Evolutionary conservation across 148 eudicot genomes (phyloP).

Genomic region (Fagopyrum homotropicum): DNA sequence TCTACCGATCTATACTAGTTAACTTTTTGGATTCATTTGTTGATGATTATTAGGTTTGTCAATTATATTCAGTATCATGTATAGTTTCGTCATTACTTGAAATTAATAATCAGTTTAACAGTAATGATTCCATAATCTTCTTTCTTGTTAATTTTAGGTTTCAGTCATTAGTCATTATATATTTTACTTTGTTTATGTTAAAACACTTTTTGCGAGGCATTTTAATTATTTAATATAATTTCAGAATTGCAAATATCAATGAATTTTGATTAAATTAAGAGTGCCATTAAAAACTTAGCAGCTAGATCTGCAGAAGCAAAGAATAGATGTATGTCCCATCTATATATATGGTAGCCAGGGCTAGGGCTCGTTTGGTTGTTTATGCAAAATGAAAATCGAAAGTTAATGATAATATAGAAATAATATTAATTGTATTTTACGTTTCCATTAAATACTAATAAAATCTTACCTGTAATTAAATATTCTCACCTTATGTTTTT

Average conservation of each 20-base stretch:
- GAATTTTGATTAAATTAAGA: not conserved
- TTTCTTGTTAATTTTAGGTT: not conserved
- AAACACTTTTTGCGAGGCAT: not conserved
- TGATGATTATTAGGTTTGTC: not conserved
- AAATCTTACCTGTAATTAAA: no score
- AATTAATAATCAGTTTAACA: not conserved
- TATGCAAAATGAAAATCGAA: no score
- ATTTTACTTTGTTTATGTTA: not conserved
- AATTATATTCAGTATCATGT: not conserved
- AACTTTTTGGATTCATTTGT: not conserved
- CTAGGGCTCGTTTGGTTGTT: no score
- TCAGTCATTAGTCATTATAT: not conserved
- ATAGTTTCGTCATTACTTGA: not conserved
- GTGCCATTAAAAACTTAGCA: not conserved
- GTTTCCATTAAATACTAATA: no score
- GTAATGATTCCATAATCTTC: not conserved
- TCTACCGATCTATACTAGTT: not conserved
- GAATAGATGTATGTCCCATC: not conserved
- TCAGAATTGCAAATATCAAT: not conserved
- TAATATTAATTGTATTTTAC: no score
- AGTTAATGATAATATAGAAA: no score
- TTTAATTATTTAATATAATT: not conserved
- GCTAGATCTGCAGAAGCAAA: not conserved
- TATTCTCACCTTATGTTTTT: no score
- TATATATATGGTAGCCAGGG: not conserved